Base-by-base conservation (phyloP, 2,329 filamentous ascomycete species). In the Exophiala viscosa region DNA sequence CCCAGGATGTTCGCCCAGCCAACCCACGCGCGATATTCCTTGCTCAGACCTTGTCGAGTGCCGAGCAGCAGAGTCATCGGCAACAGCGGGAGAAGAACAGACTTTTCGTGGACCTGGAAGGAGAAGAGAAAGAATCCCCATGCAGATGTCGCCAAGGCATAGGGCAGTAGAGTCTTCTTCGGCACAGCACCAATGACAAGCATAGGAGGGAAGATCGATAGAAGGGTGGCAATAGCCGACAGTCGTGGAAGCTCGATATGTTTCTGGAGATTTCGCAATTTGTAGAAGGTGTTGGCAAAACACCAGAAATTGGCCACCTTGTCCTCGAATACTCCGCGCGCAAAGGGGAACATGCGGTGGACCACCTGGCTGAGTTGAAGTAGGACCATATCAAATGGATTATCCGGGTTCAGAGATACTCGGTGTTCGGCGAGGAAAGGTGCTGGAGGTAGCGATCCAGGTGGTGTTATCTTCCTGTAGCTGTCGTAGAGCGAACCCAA, bases 251-350 rank as follows among this genome's bases (percentile, higher is more conserved):
- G 81, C 5, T 90, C 69, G 6, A 80, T 77, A 2, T 83, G 70
- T 1, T 88, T 40, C 31, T 60, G 83, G 60, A 90, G 93, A 57
- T 87, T 82, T 13, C 52, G 54, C 34, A 99, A 81, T 72, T 99
- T 99, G 73, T 96, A 78, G 50, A 95, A 78, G 1, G 93, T 86
- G 46, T 64, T 61, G 50, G 92, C 78, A 3, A 90, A 86, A 67
- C 93, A 99, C 93, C 93, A 99, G 65, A 96, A 87, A 67, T 99
- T 99, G 65, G 93, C 93, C 15, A 99, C 95, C 71, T 99, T 99
- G 75, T 97, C 93, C 72, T 99, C 95, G 65, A 97, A 99, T 5
- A 99, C 75, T 3, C 93, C 93, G n/a, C 93, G 84, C 1, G 91
- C 84, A 66, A 99, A 96, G 1, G 95, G 93, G 64, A 99, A 97